Evolutionary conservation across 225 moss, liverwort and hornwort species (phyloP).

Genomic region (Polytrichum commune): DNA sequence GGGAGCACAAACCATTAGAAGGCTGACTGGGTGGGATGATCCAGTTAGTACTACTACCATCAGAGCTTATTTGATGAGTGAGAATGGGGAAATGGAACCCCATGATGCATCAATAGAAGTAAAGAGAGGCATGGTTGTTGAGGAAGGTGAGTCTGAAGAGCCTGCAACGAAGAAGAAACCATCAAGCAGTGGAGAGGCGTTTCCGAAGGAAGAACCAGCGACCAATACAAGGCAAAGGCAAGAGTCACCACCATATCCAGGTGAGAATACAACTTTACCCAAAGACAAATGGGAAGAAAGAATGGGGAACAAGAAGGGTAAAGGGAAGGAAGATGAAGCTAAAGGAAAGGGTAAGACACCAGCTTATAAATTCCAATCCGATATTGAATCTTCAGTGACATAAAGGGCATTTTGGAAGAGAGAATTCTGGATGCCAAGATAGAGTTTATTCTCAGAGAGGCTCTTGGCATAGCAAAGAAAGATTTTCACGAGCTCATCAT

Average conservation of each 20-base stretch:
- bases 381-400: slow-evolving; percentile 12
- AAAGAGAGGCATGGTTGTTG: slow-evolving; percentile 6
- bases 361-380: not conserved
- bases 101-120: not conserved
- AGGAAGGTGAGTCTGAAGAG: slow-evolving; percentile 6
- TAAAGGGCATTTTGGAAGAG: no score
- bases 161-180: not conserved
- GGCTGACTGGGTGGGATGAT: not conserved
- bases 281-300: not conserved
- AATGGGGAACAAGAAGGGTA: not conserved
- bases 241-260: not conserved
- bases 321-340: not conserved
- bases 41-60: not conserved
- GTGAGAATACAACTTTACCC: not conserved
- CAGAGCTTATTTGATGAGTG: slow-evolving; percentile 3
- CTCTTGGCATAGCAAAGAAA: no score
- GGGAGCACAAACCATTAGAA: not conserved
- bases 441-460: no score
- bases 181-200: not conserved
- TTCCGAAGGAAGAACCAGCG: not conserved
- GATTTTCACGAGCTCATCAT: no score
- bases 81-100: not conserved
- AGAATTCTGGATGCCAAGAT: no score
- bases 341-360: slow-evolving; percentile 2
- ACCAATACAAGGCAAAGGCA: not conserved